phyloP scores from a whole-genome alignment of 352 stramenopile species.

The Globisporangium barbulae region DNA sequence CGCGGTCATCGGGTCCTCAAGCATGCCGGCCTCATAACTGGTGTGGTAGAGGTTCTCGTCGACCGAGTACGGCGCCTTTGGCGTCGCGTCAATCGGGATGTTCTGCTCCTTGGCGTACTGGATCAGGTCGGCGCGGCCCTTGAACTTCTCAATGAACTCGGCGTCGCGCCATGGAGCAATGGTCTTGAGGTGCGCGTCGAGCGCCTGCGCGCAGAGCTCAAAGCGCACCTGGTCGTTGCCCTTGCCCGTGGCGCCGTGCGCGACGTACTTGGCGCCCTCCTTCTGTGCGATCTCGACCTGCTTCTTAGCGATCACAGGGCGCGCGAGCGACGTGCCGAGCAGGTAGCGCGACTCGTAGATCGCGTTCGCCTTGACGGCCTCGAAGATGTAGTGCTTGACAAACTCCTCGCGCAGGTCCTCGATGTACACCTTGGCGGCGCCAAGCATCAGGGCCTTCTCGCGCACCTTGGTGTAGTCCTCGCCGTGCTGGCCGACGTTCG shows the following conservation, averaged over 20 bases:
- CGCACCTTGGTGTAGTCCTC: slow-evolving; percentile 95
- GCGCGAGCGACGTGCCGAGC: slow-evolving; percentile 96
- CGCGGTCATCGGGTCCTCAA: slow-evolving; percentile 94
- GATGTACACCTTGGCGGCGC: slow-evolving; percentile 90
- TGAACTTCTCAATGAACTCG: slow-evolving; percentile 98
- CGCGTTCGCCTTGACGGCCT: slow-evolving; percentile 94
- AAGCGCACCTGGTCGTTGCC: slow-evolving; percentile 99
- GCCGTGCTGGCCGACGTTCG: slow-evolving; percentile 97
- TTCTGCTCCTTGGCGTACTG: slow-evolving; percentile 96
- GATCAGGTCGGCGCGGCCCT: slow-evolving; percentile 95
- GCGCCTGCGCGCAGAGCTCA: slow-evolving; percentile 96
- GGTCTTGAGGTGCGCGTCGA: slow-evolving; percentile 95
- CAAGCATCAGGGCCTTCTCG: slow-evolving; percentile 83
- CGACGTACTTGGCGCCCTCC: slow-evolving; percentile 92
- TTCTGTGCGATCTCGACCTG: slow-evolving; percentile 91
- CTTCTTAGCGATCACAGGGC: slow-evolving; percentile 98
- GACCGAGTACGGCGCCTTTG: slow-evolving; percentile 97
- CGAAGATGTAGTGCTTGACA: slow-evolving; percentile 93
- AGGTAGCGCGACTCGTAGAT: slow-evolving; percentile 98
- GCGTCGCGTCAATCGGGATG: slow-evolving; percentile 96
- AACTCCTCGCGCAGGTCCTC: slow-evolving; percentile 98
- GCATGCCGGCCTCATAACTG: slow-evolving; percentile 95
- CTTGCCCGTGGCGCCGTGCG: slow-evolving; percentile 98
- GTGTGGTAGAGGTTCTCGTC: slow-evolving; percentile 99
- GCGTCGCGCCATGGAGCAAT: slow-evolving; percentile 97